Evolutionary conservation across 768 basidiomycete genomes (phyloP), one percentile per base, ranked within the genome.

Genomic region (Psilocybe azurescens): DNA sequence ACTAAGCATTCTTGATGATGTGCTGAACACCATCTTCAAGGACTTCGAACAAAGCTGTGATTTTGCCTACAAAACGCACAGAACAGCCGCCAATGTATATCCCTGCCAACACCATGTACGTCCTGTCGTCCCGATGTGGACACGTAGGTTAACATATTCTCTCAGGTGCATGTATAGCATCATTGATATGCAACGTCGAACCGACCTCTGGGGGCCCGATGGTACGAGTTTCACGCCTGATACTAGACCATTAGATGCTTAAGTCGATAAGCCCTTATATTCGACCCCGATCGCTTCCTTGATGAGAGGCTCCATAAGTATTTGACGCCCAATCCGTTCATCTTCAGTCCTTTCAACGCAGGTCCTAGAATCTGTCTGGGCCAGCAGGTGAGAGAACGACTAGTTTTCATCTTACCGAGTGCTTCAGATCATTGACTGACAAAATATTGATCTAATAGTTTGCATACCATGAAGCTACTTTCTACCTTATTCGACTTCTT

Each of bases 381-480:
- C 32, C 79, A 81, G 67, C 79, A 80, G 69, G 78, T 77, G 41
- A 36, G 69, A 48, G 20, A 2, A 46, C 57, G 30, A 14, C 4
- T 38, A 28, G 11, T 20, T 18, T 41, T 10, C 2, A 14, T 50
- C 20, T 20, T 5, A n/a, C 33, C 51, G 11, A 20, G 36, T 32
- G 20, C 49, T 30, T 4, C 47, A 20, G 28, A 24, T 20, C 46
- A n/a, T 54, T 33, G 5, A 24, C 24, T 24, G 24, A 24, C 24
- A 24, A 24, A 24, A 24, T 24, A 24, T 24, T 24, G 24, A 24
- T 24, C 24, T 24, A 18, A 50, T n/a, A 76, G 69, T 74, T 74
- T 64, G 87, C 87, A 4, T 87, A 88, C 69, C 83, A 85, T 61
- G 84, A 85, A 68, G 72, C 80, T 1, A 83, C 84, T 0, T 87